Conservation (phyloP, 148 eudicot genomes). For the Bassia scoparia region DNA sequence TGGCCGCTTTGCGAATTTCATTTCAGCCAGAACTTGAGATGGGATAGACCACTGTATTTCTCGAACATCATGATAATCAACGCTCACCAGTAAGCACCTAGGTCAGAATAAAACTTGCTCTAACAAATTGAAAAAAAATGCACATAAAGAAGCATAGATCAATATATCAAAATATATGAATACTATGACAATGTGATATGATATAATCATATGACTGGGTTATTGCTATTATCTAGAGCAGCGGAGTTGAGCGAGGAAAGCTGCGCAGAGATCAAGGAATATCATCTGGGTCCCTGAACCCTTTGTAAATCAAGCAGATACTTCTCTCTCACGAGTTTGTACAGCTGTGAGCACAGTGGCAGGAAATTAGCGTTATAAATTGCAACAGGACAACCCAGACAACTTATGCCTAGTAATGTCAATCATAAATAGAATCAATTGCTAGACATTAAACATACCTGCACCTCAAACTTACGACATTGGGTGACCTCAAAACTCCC, state of each 20-base stretch:
- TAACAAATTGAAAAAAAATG: neutral
- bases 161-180: conserved; percentile 18
- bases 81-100: conserved; percentile 6
- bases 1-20: conserved; percentile 11
- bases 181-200: conserved; percentile 2
- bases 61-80: conserved; percentile 13
- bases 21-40: conserved; percentile 11
- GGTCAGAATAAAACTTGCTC: conserved; percentile 20
- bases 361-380: too few species aligned
- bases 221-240: conserved; percentile 56
- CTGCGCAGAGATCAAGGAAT: conserved; percentile 86
- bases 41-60: conserved; percentile 2
- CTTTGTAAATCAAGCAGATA: conserved; percentile 92
- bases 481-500: conserved; percentile 39
- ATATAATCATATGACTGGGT: too few species aligned
- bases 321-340: conserved; percentile 72
- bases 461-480: conserved; percentile 91
- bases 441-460: conserved; percentile 45
- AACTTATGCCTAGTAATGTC: too few species aligned
- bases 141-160: conserved; percentile 21
- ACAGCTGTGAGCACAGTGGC: neutral
- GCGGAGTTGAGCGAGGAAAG: conserved; percentile 90
- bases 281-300: conserved; percentile 84
- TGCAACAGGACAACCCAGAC: too few species aligned
- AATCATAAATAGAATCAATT: neutral